These are phyloP conservation scores for Fusarium drepaniforme DNA, from an alignment of 2,329 filamentous ascomycete genomes.

Conservation along the genomic window DNA sequence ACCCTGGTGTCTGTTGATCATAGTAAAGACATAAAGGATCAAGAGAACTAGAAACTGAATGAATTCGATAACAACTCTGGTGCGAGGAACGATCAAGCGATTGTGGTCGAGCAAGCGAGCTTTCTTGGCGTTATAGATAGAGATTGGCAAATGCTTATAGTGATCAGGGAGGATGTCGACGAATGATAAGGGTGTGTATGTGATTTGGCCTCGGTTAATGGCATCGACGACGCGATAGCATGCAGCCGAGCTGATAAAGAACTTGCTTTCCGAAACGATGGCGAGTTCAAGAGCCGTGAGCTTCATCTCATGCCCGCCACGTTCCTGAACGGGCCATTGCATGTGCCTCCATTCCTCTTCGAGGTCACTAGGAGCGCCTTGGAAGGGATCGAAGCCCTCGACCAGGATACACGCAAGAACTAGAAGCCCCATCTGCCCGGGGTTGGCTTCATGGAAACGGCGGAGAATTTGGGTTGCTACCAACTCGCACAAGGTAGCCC, in stretches of 20 bases:
- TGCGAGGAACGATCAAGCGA: slow-evolving; percentile 75
- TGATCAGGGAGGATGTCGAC: slow-evolving; percentile 79
- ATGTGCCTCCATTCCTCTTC: slow-evolving; percentile 57
- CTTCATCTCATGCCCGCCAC: slow-evolving; percentile 61
- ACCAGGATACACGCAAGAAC: slow-evolving; percentile 75
- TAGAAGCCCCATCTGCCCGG: slow-evolving; percentile 70
- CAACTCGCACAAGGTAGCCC: slow-evolving; percentile 75
- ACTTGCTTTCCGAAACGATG: slow-evolving; percentile 77
- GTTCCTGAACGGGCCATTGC: slow-evolving; percentile 55
- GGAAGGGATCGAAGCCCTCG: slow-evolving; percentile 77
- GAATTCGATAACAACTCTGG: slow-evolving; percentile 73
- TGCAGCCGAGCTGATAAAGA: slow-evolving; percentile 72
- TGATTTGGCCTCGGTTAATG: slow-evolving; percentile 74
- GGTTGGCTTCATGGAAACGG: slow-evolving; percentile 74
- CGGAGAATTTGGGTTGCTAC: slow-evolving; percentile 74
- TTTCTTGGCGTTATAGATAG: slow-evolving; percentile 74
- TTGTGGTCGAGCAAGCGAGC: slow-evolving; percentile 77
- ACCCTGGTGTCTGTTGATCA: slow-evolving; percentile 62
- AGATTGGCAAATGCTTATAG: slow-evolving; percentile 77
- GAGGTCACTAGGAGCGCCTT: slow-evolving; percentile 72
- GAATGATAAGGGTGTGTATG: slow-evolving; percentile 77
- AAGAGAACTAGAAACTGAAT: slow-evolving; percentile 73
- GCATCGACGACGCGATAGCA: slow-evolving; percentile 77
- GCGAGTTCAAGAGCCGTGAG: slow-evolving; percentile 78
- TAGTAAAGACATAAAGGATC: slow-evolving; percentile 70